These are phyloP conservation scores for Podospora pseudocomata DNA, from an alignment of 495 filamentous ascomycete species.

Conservation along the genomic window DNA sequence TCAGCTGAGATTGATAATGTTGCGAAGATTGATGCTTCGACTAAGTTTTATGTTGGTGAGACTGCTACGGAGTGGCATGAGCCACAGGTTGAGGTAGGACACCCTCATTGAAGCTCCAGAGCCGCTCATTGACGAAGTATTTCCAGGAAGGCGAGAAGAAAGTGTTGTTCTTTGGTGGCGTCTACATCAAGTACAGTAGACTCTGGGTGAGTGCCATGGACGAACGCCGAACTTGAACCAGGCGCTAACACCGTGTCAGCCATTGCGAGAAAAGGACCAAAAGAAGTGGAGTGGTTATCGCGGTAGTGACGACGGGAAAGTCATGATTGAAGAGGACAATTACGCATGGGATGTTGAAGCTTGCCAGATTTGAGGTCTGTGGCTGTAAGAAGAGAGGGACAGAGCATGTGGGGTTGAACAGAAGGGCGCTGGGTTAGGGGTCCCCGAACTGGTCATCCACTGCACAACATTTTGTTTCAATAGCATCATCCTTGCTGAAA, in stretches of 20 bases:
- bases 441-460: too few species aligned
- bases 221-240: background rate
- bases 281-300: background rate
- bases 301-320: background rate
- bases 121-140: background rate
- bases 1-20: background rate
- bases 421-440: too few species aligned
- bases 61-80: background rate
- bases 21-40: background rate
- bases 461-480: too few species aligned
- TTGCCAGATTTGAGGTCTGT: background rate
- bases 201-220: background rate
- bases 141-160: background rate
- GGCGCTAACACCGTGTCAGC: background rate
- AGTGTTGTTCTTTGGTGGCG: background rate
- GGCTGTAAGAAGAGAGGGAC: background rate
- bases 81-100: background rate
- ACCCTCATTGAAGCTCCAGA: background rate
- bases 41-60: background rate
- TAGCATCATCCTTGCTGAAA: too few species aligned
- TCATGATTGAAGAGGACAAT: background rate
- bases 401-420: too few species aligned
- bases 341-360: background rate
- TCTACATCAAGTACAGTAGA: background rate
- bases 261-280: background rate